A percentile compares a stretch with the other conserved stretches of the same genome.
These are phyloP conservation scores for Diplodia corticola DNA, from an alignment of 2,329 filamentous ascomycete species.

Conservation along the genomic window DNA sequence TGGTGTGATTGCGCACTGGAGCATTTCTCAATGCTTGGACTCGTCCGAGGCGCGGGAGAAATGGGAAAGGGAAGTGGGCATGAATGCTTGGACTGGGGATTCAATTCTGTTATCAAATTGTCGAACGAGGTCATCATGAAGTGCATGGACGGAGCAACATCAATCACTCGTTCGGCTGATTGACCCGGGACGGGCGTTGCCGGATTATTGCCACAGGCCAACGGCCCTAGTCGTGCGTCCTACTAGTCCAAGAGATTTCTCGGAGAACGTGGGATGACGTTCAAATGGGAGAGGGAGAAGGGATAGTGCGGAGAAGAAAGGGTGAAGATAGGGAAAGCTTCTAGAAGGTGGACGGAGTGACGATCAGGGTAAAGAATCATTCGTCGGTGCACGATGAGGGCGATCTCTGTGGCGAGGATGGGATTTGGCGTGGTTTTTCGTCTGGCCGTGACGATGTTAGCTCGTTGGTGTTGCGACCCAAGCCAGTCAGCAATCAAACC, in stretches of 20 bases:
- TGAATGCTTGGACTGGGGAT: neutral
- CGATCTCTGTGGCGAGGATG: neutral
- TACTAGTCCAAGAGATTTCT: neutral
- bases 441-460: neutral
- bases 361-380: neutral
- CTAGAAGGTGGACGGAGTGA: neutral
- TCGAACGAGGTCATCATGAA: neutral
- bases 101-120: slow-evolving; percentile 4
- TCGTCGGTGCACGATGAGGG: neutral
- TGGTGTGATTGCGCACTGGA: neutral
- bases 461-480: neutral
- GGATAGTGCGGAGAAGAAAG: neutral
- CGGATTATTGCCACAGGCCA: neutral
- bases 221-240: neutral
- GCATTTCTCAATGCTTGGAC: neutral
- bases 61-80: neutral
- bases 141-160: neutral
- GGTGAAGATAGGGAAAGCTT: slow-evolving; percentile 1
- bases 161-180: neutral
- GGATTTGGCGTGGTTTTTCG: neutral
- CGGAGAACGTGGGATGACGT: neutral
- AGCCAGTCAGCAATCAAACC: neutral
- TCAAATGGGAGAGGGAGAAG: neutral
- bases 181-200: neutral
- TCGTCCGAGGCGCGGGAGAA: neutral